Conservation (phyloP, 495 filamentous ascomycete species). For the Halenospora varia region DNA sequence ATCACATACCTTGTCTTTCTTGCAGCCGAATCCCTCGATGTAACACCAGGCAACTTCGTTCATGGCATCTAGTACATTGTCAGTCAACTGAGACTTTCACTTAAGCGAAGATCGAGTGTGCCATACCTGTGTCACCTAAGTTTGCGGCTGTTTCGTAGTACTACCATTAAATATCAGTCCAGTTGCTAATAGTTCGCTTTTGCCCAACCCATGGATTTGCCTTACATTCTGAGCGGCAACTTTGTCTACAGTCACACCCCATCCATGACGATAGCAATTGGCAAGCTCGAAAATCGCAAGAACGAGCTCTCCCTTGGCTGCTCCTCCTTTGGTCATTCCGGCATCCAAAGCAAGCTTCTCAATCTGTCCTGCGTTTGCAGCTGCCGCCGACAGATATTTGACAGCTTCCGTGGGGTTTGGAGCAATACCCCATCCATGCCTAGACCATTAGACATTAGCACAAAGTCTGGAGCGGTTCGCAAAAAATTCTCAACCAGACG, state of each 20-base stretch:
- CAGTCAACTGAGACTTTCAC: conserved; percentile 8
- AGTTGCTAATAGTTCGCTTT: conserved; percentile 8
- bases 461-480: neutral
- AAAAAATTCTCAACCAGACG: neutral
- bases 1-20: conserved; percentile 90
- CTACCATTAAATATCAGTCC: conserved; percentile 36
- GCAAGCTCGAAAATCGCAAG: conserved; percentile 94
- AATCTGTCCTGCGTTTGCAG: conserved; percentile 83
- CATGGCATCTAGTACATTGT: conserved; percentile 70
- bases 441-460: conserved; percentile 29
- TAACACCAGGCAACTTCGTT: conserved; percentile 97
- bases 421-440: conserved; percentile 90
- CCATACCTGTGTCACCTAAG: conserved; percentile 72
- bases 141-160: conserved; percentile 98
- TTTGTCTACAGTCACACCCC: conserved; percentile 87
- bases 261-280: conserved; percentile 94
- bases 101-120: conserved; percentile 22
- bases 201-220: conserved; percentile 14
- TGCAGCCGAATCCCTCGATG: conserved; percentile 86
- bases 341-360: conserved; percentile 79
- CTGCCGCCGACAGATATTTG: conserved; percentile 79
- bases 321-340: conserved; percentile 87
- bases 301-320: conserved; percentile 95
- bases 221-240: conserved; percentile 65
- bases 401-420: conserved; percentile 70